phyloP scores from a whole-genome alignment of 192 early-diverging fungal genomes.

The Kappamyces sp. region DNA sequence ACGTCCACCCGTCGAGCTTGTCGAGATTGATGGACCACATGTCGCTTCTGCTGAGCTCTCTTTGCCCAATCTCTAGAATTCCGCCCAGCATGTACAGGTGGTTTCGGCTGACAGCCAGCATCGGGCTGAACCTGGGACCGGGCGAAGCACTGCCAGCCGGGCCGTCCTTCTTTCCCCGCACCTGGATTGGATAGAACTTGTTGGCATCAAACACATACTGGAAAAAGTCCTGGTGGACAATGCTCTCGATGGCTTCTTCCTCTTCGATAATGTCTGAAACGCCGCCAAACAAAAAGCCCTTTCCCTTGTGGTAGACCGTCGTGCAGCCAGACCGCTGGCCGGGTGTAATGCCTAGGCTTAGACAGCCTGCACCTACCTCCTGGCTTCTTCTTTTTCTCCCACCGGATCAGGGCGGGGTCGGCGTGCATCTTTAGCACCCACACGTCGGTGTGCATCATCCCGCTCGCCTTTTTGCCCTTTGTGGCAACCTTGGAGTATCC shows the following conservation, averaged over 20 bases:
- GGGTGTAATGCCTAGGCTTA: conserved; percentile 6
- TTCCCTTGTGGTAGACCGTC: conserved; percentile 52
- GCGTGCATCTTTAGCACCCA: conserved; percentile 55
- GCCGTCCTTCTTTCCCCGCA: conserved; percentile 33
- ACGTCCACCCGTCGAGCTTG: conserved; percentile 55
- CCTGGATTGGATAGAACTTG: conserved; percentile 54
- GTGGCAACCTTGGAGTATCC: conserved; percentile 60
- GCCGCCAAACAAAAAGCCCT: conserved; percentile 57
- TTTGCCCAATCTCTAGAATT: conserved; percentile 53
- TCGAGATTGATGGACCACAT: conserved; percentile 61
- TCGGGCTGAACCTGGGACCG: conserved; percentile 60
- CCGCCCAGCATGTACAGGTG: conserved; percentile 60
- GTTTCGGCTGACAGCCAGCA: conserved; percentile 53
- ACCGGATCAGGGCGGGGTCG: conserved; percentile 49
- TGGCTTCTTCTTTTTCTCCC: conserved; percentile 59
- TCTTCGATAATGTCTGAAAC: conserved; percentile 61
- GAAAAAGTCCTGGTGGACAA: conserved; percentile 57
- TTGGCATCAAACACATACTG: conserved; percentile 53
- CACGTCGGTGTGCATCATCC: conserved; percentile 47
- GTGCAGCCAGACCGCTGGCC: conserved; percentile 39
- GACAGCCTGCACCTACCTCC: conserved; percentile 33
- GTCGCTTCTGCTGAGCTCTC: conserved; percentile 56
- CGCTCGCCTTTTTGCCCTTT: conserved; percentile 56
- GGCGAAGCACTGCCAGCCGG: conserved; percentile 19
- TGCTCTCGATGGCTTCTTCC: conserved; percentile 54